These are phyloP conservation scores for Mixia osmundae DNA, from an alignment of 1,284 basidiomycete genomes.

Conservation along the genomic window DNA sequence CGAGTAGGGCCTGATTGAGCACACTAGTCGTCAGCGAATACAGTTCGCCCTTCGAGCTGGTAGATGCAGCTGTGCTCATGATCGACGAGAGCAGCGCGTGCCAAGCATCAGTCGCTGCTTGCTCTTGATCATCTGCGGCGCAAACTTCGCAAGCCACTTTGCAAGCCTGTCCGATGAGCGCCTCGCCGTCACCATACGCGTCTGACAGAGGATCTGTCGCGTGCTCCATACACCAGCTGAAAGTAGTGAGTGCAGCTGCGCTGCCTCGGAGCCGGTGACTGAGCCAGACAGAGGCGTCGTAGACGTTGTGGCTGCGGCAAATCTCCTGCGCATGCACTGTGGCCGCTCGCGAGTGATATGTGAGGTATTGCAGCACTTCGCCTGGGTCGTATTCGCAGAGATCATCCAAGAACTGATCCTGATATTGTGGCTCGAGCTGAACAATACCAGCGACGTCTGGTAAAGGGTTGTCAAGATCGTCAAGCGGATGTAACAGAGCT, in stretches of 20 bases:
- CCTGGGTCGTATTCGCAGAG: slow-evolving; percentile 45
- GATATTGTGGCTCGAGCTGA: slow-evolving; percentile 26
- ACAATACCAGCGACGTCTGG: slow-evolving; percentile 1
- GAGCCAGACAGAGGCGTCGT: slow-evolving; percentile 63
- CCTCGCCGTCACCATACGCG: slow-evolving; percentile 6
- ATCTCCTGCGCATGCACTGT: background rate
- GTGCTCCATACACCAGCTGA: slow-evolving; percentile 35
- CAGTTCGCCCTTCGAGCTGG: too few relatives aligned
- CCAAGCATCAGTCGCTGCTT: background rate
- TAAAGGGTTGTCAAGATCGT: slow-evolving; percentile 22
- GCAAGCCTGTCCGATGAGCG: too few relatives aligned
- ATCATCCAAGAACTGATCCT: slow-evolving; percentile 37
- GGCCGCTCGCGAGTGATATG: slow-evolving; percentile 15
- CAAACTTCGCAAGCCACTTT: background rate
- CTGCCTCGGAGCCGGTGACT: slow-evolving; percentile 41
- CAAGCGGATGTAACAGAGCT: slow-evolving; percentile 40
- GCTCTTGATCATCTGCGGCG: background rate
- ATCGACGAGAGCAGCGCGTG: background rate
- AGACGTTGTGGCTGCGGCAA: slow-evolving; percentile 33
- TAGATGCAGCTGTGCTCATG: slow-evolving; percentile 1
- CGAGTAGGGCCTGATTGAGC: background rate
- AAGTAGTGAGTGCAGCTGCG: slow-evolving; percentile 39
- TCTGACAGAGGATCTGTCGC: slow-evolving; percentile 33
- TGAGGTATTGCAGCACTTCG: slow-evolving; percentile 41
- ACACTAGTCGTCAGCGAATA: background rate